These are phyloP conservation scores for Reutealis trisperma DNA, from an alignment of 345 rosid genomes.

Conservation along the genomic window DNA sequence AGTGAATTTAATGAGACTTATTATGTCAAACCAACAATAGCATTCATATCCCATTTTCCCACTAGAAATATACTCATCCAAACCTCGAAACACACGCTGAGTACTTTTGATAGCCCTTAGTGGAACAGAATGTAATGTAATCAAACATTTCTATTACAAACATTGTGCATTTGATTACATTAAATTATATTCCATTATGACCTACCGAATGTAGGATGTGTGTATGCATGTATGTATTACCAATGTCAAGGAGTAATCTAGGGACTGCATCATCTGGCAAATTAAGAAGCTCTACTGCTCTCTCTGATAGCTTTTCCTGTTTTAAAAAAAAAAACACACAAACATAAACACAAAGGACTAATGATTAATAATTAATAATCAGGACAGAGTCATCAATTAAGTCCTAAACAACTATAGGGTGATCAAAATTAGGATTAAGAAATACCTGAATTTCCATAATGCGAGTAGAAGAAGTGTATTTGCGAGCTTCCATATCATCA, in stretches of 20 bases:
- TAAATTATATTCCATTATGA: too few relatives aligned
- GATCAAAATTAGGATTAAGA: background rate
- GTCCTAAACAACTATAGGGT: too few relatives aligned
- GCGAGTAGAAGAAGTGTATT: conserved; percentile 93
- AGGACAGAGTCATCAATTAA: too few relatives aligned
- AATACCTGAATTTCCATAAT: conserved; percentile 87
- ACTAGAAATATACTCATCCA: background rate
- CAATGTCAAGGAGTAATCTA: conserved; percentile 82
- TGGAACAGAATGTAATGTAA: too few relatives aligned
- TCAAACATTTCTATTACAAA: too few relatives aligned
- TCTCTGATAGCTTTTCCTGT: conserved; percentile 80
- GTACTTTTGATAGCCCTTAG: too few relatives aligned
- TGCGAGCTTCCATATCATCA: conserved; percentile 79
- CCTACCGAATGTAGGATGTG: too few relatives aligned
- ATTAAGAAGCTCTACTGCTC: conserved; percentile 94
- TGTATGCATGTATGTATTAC: conserved; percentile 26
- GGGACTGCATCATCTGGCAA: conserved; percentile 82
- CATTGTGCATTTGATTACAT: background rate
- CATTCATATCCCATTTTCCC: background rate
- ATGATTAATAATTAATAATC: too few relatives aligned
- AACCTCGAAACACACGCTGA: background rate
- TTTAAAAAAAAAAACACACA: conserved; percentile 9
- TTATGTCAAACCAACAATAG: background rate
- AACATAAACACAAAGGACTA: background rate
- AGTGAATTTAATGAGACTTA: background rate